Evolutionary conservation across 179 eudicot genomes (phyloP).

Genomic region (Sideroxylon spinosum): DNA sequence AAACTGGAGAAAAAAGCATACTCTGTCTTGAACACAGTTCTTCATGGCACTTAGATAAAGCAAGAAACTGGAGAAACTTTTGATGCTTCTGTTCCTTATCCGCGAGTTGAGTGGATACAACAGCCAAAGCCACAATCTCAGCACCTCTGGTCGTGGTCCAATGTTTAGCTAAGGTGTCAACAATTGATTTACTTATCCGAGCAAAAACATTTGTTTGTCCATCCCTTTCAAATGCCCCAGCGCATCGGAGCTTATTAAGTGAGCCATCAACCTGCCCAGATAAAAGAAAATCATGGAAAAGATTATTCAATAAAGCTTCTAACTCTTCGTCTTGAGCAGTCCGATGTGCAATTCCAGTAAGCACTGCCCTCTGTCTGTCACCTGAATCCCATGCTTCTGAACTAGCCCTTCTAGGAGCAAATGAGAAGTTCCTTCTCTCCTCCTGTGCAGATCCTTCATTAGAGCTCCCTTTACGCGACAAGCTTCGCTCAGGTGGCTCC

Average conservation of each 20-base stretch:
- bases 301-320: conserved; percentile 65
- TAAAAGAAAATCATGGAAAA: conserved; percentile 68
- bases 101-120: conserved; percentile 64
- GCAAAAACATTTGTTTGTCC: conserved; percentile 84
- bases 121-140: conserved; percentile 74
- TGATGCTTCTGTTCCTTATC: conserved; percentile 95
- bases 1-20: conserved; percentile 24
- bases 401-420: conserved; percentile 54
- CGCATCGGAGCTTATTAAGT: conserved; percentile 61
- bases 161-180: conserved; percentile 94
- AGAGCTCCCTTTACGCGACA: conserved; percentile 94
- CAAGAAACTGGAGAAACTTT: conserved; percentile 86
- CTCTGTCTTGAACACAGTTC: conserved; percentile 73
- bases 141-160: conserved; percentile 99
- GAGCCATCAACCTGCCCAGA: conserved; percentile 70
- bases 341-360: conserved; percentile 47
- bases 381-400: conserved; percentile 49
- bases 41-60: conserved; percentile 93
- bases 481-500: conserved; percentile 94
- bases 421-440: conserved; percentile 49
- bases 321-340: conserved; percentile 89
- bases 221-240: conserved; percentile 90
- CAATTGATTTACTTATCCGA: conserved; percentile 80
- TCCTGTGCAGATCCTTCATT: conserved; percentile 67
- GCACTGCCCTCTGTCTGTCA: conserved; percentile 47